These are phyloP conservation scores for Aspergillus ochraceus DNA, from an alignment of 2,329 filamentous ascomycete genomes.

Conservation along the genomic window DNA sequence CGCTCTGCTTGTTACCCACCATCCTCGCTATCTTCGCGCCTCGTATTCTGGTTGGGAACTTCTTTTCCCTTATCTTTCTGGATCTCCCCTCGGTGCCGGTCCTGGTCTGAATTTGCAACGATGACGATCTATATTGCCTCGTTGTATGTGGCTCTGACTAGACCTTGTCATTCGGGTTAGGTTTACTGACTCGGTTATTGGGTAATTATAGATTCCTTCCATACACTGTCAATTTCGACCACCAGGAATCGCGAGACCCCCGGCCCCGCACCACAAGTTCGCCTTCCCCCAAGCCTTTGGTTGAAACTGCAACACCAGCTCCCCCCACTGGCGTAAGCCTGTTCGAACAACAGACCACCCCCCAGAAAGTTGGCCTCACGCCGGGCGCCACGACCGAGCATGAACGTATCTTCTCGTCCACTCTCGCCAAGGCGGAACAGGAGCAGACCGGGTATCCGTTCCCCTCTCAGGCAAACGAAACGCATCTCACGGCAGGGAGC, in stretches of 20 bases:
- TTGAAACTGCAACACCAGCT: constrained; percentile 27
- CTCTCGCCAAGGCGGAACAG: constrained; percentile 24
- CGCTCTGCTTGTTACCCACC: not conserved
- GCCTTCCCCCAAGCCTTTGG: constrained; percentile 23
- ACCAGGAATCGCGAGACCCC: constrained; percentile 47
- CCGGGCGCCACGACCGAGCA: constrained; percentile 44
- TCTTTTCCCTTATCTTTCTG: constrained; percentile 1
- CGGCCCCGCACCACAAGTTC: constrained; percentile 41
- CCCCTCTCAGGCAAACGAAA: constrained; percentile 34
- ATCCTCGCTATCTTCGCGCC: constrained; percentile 1
- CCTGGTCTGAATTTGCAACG: constrained; percentile 17
- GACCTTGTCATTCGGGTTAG: not conserved
- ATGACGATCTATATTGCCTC: constrained; percentile 64
- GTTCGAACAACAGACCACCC: constrained; percentile 31
- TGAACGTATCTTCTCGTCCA: constrained; percentile 41
- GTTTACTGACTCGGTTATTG: not conserved
- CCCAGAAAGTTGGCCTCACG: constrained; percentile 30
- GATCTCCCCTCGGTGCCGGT: constrained; percentile 9
- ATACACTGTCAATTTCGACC: constrained; percentile 85
- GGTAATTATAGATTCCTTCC: constrained; percentile 70
- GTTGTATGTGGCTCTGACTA: constrained; percentile 44
- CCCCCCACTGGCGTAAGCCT: constrained; percentile 32
- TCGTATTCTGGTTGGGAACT: constrained; percentile 5
- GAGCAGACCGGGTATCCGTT: constrained; percentile 32
- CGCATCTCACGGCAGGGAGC: constrained; percentile 62